Evolutionary conservation across 2,329 filamentous ascomycete species (phyloP).

Genomic region (Talaromyces sp.): DNA sequence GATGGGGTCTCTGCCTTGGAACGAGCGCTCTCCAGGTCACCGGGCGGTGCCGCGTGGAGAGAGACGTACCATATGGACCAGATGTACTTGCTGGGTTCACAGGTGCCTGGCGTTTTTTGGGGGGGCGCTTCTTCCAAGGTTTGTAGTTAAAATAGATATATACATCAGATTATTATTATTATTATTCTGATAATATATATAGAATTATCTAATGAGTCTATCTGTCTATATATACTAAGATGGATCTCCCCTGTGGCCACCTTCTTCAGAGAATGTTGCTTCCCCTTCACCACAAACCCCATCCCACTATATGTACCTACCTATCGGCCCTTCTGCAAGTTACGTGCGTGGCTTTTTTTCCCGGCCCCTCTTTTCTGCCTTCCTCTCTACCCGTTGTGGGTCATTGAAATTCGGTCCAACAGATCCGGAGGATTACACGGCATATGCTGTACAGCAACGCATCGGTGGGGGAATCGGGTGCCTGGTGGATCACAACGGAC

Average conservation of each 20-base stretch:
- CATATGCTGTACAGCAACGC: conserved; percentile 8
- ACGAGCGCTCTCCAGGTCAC: conserved; percentile 20
- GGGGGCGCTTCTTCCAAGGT: no score
- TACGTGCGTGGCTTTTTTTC: neutral
- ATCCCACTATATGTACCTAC: no score
- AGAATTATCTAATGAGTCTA: no score
- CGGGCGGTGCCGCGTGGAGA: conserved; percentile 24
- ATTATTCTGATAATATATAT: no score
- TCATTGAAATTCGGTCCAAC: neutral
- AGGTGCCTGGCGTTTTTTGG: conserved; percentile 23
- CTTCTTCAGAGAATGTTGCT: neutral
- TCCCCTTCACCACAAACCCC: no score
- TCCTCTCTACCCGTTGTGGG: neutral
- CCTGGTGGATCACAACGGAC: neutral
- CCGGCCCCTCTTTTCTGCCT: neutral
- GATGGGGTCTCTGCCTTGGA: conserved; percentile 22
- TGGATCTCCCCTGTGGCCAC: neutral
- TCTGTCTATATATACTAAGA: no score
- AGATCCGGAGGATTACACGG: neutral
- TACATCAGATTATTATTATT: no score
- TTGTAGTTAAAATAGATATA: no score
- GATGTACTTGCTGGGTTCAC: no score
- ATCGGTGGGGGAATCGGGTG: conserved; percentile 3
- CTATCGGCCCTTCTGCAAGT: no score
- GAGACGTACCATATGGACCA: conserved; percentile 9